A percentile compares a stretch with the other conserved stretches of the same genome.
Conservation (phyloP, 306 rosid species). For the Glycyrrhiza uralensis region DNA sequence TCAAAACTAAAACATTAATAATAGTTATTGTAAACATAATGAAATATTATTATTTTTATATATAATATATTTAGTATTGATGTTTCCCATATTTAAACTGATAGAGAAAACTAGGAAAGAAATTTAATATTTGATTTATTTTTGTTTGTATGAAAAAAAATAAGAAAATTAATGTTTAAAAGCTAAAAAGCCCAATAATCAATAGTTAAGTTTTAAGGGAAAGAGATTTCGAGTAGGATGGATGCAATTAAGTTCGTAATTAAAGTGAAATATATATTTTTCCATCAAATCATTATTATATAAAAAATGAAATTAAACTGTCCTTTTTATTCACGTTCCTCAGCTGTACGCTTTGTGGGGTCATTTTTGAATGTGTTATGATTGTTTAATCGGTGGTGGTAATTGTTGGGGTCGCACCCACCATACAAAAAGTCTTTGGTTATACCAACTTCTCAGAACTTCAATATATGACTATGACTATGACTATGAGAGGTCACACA, state of each 20-base stretch:
- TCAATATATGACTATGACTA: not conserved
- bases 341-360: conserved; percentile 11
- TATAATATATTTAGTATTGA: no score
- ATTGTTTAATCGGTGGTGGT: conserved; percentile 20
- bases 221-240: no score
- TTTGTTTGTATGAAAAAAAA: no score
- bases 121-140: no score
- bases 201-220: no score
- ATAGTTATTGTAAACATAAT: no score
- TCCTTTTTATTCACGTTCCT: not conserved
- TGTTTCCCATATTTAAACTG: no score
- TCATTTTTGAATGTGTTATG: not conserved
- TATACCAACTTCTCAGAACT: conserved; percentile 24
- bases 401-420: conserved; percentile 23
- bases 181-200: no score
- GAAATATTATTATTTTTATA: no score
- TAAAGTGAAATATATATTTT: not conserved
- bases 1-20: no score
- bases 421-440: conserved; percentile 23
- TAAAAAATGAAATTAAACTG: not conserved
- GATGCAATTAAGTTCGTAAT: not conserved
- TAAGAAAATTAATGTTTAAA: no score
- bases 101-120: no score
- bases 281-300: conserved; percentile 1
- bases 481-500: not conserved